Base-by-base conservation (phyloP, 2,329 filamentous ascomycete species). In the Cladosporium phlei region DNA sequence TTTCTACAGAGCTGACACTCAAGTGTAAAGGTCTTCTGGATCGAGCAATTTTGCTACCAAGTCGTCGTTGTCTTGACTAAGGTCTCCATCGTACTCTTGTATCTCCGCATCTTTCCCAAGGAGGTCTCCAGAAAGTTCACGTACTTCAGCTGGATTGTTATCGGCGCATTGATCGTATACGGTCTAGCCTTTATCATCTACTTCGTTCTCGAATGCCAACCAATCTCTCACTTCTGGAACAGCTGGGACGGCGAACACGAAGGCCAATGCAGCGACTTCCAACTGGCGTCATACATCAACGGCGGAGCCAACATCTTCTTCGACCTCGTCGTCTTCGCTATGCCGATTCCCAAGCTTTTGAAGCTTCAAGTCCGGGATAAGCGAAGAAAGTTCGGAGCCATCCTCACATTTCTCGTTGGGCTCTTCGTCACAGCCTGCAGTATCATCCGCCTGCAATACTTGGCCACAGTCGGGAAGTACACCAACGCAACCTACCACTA, bases 401-500 rank as follows among this genome's bases (percentile, higher is more conserved):
- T 39, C 7, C n/a, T 28, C 8, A 39, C 37, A 14, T 39, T 39
- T 9, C 44, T 51, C 25, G 30, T 54, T 14, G 52, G 53, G 16
- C 40, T 55, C 21, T 55, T 55, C 37, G 53, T 52, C 39, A 55
- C 53, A 3, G 27, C 38, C 19, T 57, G 55, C 52, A 48, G 44
- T 33, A 38, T 48, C 16, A 33, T 53, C 25, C 46, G 55, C 16
- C 38, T 57, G 3, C 30, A 43, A n/a, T 51, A 40, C 34, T 37
- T 54, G 10, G 25, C 48, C 2, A 20, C 34, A 9, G 50, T 47
- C 38, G 46, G 45, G 32, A 35, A 29, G 2, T 46, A 40, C 19
- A 43, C 30, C 6, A 57, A 57, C n/a, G 30, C 49, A n/a, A 59
- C 55, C 17, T 59, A 52, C 48, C 46, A 51, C 38, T 56, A 57